These are phyloP conservation scores for Dendrocalamus sinicus DNA, from an alignment of 176 grass and related monocot species.

Conservation along the genomic window DNA sequence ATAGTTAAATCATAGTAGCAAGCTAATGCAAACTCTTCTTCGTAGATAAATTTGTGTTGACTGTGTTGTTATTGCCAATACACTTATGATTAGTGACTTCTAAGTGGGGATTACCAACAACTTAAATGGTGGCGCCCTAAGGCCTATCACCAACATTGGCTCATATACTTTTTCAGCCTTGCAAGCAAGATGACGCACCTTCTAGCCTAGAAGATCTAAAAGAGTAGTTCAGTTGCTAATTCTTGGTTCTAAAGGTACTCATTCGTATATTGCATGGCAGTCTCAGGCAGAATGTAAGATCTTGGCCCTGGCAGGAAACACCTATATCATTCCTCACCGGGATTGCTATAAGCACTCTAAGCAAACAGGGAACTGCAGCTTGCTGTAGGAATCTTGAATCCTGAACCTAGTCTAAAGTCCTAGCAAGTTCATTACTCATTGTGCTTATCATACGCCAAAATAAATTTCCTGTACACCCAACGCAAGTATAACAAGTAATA, in stretches of 20 bases:
- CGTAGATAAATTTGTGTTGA: slow-evolving; percentile 8
- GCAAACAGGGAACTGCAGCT: neutral
- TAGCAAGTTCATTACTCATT: neutral
- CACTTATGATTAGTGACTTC: neutral
- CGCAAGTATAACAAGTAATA: neutral
- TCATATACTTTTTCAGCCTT: neutral
- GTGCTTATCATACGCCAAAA: neutral
- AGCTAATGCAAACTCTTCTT: slow-evolving; percentile 19
- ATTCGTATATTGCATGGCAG: neutral
- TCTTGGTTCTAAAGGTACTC: neutral
- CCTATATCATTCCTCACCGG: neutral
- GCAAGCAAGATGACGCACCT: neutral
- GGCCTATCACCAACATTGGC: neutral
- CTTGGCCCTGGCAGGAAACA: neutral
- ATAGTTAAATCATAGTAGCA: neutral
- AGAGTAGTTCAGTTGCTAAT: neutral
- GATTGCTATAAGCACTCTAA: neutral
- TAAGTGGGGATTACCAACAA: neutral
- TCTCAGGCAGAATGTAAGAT: neutral
- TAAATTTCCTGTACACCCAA: neutral
- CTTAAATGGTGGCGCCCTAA: neutral
- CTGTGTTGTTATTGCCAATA: neutral
- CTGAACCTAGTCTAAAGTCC: neutral
- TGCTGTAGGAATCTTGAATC: neutral
- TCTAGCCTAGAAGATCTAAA: neutral